Evolutionary conservation across 108 stramenopile genomes (phyloP).

Genomic region (Cyclotella distinguenda): DNA sequence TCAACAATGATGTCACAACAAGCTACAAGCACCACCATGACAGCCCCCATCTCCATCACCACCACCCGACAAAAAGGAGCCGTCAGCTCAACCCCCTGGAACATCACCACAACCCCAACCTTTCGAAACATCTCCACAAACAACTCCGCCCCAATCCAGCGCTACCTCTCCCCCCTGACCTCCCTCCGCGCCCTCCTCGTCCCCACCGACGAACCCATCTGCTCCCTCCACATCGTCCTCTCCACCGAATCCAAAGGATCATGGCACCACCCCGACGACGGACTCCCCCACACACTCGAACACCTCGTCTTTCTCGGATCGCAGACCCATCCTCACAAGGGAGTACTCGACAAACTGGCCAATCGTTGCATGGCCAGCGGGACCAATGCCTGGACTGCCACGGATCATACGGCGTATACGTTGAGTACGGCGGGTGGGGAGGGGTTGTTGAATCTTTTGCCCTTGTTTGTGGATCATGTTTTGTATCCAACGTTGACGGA

Average conservation of each 20-base stretch:
- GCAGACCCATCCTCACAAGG: conserved; percentile 46
- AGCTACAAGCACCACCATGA: not conserved
- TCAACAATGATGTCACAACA: too few species aligned
- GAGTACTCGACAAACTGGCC: conserved; percentile 50
- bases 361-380: conserved; percentile 52
- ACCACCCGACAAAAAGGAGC: conserved; percentile 21
- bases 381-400: conserved; percentile 56
- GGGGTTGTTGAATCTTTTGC: conserved; percentile 40
- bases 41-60: conserved; percentile 1
- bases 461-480: conserved; percentile 50
- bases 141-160: not conserved
- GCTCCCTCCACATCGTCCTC: conserved; percentile 43
- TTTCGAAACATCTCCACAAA: conserved; percentile 25
- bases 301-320: conserved; percentile 50
- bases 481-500: conserved; percentile 51
- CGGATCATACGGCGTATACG: conserved; percentile 55
- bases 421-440: conserved; percentile 43
- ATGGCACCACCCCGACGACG: conserved; percentile 53
- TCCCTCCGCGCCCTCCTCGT: conserved; percentile 34
- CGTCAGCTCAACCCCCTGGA: conserved; percentile 37
- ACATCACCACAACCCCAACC: conserved; percentile 23
- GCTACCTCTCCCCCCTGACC: conserved; percentile 37
- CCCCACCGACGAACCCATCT: conserved; percentile 44
- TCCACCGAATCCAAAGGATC: conserved; percentile 47
- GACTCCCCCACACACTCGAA: conserved; percentile 50